Percentiles rank a stretch among this genome's conserved stretches.
phyloP scores from a whole-genome alignment of 78 protist genomes.

The Cavenderia fasciculata region DNA sequence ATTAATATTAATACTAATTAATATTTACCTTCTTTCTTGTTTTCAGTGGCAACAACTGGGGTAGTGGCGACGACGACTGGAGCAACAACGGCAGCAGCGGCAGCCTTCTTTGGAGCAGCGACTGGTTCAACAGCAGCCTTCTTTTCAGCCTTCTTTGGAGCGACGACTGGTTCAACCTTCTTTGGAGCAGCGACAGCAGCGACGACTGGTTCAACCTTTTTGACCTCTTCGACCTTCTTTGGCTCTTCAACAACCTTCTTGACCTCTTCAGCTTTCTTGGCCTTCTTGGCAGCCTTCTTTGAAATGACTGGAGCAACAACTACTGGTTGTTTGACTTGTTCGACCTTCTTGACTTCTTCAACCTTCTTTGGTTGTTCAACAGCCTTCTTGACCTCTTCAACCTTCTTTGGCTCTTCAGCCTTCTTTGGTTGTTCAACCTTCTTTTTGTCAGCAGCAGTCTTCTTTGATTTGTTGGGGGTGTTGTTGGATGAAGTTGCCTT shows the following conservation, averaged over 20 bases:
- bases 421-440: constrained; percentile 7
- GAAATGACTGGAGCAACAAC: no score
- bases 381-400: neutral
- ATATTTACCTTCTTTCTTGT: no score
- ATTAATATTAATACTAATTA: no score
- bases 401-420: neutral
- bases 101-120: no score
- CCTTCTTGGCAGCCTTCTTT: neutral
- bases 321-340: no score
- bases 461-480: neutral
- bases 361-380: neutral
- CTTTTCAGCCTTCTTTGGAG: no score
- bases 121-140: neutral
- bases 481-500: neutral
- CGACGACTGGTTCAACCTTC: no score
- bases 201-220: no score
- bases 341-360: neutral
- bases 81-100: no score
- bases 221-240: constrained; percentile 7
- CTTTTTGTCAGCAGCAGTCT: neutral
- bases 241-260: neutral
- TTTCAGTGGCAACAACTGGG: no score
- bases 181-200: no score
- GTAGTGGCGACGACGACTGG: no score
- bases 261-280: neutral